Percentiles rank a stretch among this genome's conserved stretches.
Evolutionary conservation across 805 yeast species (phyloP).

Genomic region (Hanseniaspora hatyaiensis): DNA sequence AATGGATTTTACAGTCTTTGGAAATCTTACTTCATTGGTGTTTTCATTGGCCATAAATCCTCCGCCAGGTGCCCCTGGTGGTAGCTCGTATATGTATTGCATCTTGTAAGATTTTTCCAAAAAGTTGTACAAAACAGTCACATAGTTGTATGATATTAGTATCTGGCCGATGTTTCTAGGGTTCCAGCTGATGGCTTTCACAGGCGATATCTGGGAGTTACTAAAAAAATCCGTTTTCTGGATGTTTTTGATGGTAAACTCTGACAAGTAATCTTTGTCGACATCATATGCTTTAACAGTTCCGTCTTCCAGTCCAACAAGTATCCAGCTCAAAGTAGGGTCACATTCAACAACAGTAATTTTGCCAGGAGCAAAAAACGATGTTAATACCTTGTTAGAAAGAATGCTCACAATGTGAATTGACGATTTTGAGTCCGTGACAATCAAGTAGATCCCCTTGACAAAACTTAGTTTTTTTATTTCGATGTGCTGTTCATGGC

Average conservation of each 20-base stretch:
- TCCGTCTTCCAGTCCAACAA: slow-evolving; percentile 73
- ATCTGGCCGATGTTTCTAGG: slow-evolving; percentile 81
- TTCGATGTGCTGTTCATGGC: slow-evolving; percentile 22
- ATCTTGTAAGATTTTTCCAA: slow-evolving; percentile 47
- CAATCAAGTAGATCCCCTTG: slow-evolving; percentile 71
- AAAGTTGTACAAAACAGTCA: slow-evolving; percentile 60
- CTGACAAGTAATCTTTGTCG: slow-evolving; percentile 60
- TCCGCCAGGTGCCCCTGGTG: slow-evolving; percentile 64
- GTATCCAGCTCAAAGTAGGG: slow-evolving; percentile 79
- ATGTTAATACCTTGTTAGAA: slow-evolving; percentile 47
- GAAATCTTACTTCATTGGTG: slow-evolving; percentile 34
- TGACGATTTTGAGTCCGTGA: slow-evolving; percentile 48
- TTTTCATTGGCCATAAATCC: slow-evolving; percentile 3
- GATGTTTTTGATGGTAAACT: slow-evolving; percentile 54
- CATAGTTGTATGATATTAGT: slow-evolving; percentile 57
- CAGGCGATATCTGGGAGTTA: slow-evolving; percentile 49
- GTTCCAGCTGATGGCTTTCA: slow-evolving; percentile 58
- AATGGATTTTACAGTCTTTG: slow-evolving; percentile 40
- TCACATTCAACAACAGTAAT: slow-evolving; percentile 66
- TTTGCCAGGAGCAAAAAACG: slow-evolving; percentile 50
- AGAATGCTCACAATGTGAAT: slow-evolving; percentile 61
- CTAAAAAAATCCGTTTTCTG: slow-evolving; percentile 51
- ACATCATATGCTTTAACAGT: slow-evolving; percentile 61
- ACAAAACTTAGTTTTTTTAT: slow-evolving; percentile 53
- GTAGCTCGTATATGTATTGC: slow-evolving; percentile 48